These are phyloP conservation scores for Calonectria montana DNA, from an alignment of 2,329 filamentous ascomycete species.

Conservation along the genomic window DNA sequence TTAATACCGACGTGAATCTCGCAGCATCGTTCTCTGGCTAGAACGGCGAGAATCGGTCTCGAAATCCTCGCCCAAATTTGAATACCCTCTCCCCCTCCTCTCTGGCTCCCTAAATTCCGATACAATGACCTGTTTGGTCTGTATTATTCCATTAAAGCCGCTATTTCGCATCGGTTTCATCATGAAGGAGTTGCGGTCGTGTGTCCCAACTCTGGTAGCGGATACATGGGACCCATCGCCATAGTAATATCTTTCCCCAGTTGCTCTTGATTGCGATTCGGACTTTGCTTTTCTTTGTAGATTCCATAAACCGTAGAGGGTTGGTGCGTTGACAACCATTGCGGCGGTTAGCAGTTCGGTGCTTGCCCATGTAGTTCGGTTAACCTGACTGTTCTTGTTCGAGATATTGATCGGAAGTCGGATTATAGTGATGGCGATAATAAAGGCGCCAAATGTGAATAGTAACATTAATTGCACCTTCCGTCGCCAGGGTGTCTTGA, in stretches of 20 bases:
- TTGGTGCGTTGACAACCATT: constrained; percentile 52
- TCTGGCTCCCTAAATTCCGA: constrained; percentile 9
- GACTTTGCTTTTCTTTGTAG: constrained; percentile 36
- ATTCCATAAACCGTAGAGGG: constrained; percentile 50
- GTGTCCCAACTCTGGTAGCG: neutral
- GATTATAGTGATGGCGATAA: constrained; percentile 53
- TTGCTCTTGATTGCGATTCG: constrained; percentile 6
- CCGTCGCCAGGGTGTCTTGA: constrained; percentile 43
- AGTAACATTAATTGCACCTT: constrained; percentile 48
- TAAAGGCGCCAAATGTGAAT: constrained; percentile 52
- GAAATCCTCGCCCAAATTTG: constrained; percentile 10
- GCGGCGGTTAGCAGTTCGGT: constrained; percentile 49
- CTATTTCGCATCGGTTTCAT: constrained; percentile 7
- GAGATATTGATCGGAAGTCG: constrained; percentile 51
- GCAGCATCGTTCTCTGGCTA: constrained; percentile 1
- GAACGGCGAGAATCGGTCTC: constrained; percentile 11
- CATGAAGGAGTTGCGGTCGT: constrained; percentile 7
- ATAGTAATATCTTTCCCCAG: constrained; percentile 6
- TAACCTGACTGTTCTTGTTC: constrained; percentile 48
- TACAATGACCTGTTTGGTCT: constrained; percentile 22
- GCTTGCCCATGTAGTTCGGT: constrained; percentile 52
- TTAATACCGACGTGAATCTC: neutral
- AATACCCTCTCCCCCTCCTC: constrained; percentile 8
- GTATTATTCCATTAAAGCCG: constrained; percentile 12
- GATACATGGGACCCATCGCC: constrained; percentile 10